Conservation (phyloP, 2,329 filamentous ascomycete species). For the Colletotrichum navitas region DNA sequence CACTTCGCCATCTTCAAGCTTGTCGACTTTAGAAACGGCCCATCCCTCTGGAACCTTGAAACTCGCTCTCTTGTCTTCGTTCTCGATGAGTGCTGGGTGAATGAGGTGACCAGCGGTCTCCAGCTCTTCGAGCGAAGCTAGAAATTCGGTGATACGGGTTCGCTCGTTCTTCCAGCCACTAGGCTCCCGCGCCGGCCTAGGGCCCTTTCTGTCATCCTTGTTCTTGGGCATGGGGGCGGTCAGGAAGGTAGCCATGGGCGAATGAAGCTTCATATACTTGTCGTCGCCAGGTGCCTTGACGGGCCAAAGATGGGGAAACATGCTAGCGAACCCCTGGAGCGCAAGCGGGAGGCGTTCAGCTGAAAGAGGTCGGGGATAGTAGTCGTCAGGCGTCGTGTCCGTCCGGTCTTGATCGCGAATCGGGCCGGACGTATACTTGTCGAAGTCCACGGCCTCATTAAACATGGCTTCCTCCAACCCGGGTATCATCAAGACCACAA, state of each 20-base stretch:
- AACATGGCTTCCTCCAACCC: constrained; percentile 94
- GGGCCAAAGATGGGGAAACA: constrained; percentile 92
- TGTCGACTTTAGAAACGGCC: constrained; percentile 81
- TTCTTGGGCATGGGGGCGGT: constrained; percentile 78
- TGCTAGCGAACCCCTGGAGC: constrained; percentile 77
- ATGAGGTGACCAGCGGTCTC: constrained; percentile 85
- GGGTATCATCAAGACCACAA: constrained; percentile 92
- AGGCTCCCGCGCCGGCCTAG: constrained; percentile 72
- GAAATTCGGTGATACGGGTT: constrained; percentile 84
- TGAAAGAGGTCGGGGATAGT: constrained; percentile 67
- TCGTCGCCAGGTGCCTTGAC: constrained; percentile 89
- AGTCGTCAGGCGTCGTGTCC: constrained; percentile 68
- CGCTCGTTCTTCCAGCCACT: constrained; percentile 79
- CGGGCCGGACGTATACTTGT: constrained; percentile 55
- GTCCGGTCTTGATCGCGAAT: constrained; percentile 46
- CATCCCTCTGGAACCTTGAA: constrained; percentile 76
- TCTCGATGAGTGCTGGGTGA: constrained; percentile 81
- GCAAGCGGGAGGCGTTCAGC: constrained; percentile 64
- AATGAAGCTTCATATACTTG: constrained; percentile 83
- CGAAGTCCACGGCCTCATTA: constrained; percentile 68
- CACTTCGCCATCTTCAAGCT: constrained; percentile 74
- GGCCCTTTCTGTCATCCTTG: constrained; percentile 67
- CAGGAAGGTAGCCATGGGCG: constrained; percentile 87
- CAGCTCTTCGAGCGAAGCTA: constrained; percentile 80
- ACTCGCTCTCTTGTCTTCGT: constrained; percentile 66